Base-by-base conservation (phyloP, 2,329 filamentous ascomycete genomes). In the Domatiomyces catenatus region DNA sequence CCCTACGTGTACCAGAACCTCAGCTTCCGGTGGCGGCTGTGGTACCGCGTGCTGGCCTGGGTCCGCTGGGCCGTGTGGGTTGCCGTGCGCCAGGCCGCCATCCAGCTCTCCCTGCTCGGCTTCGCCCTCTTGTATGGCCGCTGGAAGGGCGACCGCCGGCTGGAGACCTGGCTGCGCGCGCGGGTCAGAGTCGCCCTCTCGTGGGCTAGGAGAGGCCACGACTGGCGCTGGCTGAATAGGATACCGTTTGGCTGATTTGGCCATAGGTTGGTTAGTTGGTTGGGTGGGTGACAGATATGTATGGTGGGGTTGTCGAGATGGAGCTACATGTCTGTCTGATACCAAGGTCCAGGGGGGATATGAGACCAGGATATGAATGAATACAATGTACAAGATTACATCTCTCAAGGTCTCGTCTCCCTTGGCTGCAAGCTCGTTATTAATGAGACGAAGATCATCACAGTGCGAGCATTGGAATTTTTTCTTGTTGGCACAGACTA, bases 11-110 rank as follows among this genome's bases (percentile, higher is more conserved):
- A 47, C 26, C 45, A 32, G 45, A 7, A 24, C 51, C n/a, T 48
- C 50, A 10, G 53, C 50, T 18, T 53, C 24, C 53, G 56, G 46
- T 28, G 56, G 39, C 46, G 77, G 58, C 81, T 76, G 58, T 76
- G 78, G 54, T 77, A 77, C 54, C 81, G 77, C 49, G 66, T 84
- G 20, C 74, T 79, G 47, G 75, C 80, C 1, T 93, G 86, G 86
- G 47, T 83, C 1, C 72, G 77, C 44, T 86, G 86, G 76, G 59
- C 83, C 2, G 64, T 83, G 0, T 89, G 83, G 83, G 67, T 79
- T 42, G 64, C 77, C 18, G 66, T 83, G 42, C 86, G 87, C 63
- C 87, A 95, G 61, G 59, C 92, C 5, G 70, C 84, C 24, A 73
- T 84, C 44, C 86, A 96, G 66, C 63, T 81, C 8, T 70, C 83